Percentiles rank a stretch among this genome's conserved stretches.
These are phyloP conservation scores for Colletotrichum higginsianum DNA, from an alignment of 2,329 filamentous ascomycete genomes.

Conservation along the genomic window DNA sequence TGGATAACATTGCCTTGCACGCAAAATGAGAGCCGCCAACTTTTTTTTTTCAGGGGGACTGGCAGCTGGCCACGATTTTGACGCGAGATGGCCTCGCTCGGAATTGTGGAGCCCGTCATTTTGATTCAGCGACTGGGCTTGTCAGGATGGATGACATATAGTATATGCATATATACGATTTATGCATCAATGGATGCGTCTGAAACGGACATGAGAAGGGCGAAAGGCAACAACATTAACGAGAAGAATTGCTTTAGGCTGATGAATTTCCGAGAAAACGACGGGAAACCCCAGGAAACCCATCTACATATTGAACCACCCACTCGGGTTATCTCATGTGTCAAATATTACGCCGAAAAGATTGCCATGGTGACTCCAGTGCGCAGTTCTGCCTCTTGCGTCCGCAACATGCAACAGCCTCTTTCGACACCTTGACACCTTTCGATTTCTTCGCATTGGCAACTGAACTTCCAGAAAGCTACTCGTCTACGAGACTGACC, in stretches of 20 bases:
- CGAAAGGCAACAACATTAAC: no score
- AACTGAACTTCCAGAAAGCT: not conserved
- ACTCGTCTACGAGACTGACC: conserved; percentile 43
- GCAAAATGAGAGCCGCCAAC: not conserved
- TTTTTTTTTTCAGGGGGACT: not conserved
- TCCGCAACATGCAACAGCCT: no score
- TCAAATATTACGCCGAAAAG: no score
- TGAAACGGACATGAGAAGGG: no score
- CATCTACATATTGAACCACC: no score
- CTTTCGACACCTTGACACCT: no score
- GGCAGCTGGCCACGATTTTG: not conserved
- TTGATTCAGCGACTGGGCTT: not conserved
- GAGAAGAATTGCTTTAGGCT: not conserved
- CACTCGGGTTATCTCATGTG: no score
- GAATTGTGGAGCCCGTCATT: not conserved
- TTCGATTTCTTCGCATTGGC: not conserved
- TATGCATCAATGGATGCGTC: not conserved
- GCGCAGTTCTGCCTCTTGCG: not conserved
- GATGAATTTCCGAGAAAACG: not conserved
- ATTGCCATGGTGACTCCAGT: not conserved
- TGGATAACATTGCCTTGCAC: not conserved
- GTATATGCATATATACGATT: not conserved
- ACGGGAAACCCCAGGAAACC: no score
- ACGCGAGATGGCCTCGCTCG: not conserved
- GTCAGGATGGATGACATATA: no score